phyloP scores from a whole-genome alignment of 805 yeast genomes.

The Candida pini region DNA sequence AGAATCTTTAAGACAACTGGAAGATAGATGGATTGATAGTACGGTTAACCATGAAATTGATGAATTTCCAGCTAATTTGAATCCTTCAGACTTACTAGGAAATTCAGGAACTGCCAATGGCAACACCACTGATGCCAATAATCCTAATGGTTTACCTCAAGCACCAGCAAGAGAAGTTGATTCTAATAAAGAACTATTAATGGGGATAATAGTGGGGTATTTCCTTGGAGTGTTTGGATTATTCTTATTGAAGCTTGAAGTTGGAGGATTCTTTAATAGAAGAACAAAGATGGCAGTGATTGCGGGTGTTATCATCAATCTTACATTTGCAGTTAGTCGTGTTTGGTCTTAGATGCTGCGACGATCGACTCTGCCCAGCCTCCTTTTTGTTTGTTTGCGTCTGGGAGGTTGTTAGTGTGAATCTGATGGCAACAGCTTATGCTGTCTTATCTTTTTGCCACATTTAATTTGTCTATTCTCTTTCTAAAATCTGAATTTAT shows the following conservation, averaged over 20 bases:
- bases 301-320: constrained; percentile 65
- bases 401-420: too few species aligned
- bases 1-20: constrained; percentile 58
- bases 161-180: constrained; percentile 26
- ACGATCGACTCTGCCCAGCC: too few species aligned
- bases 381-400: too few species aligned
- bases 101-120: constrained; percentile 1
- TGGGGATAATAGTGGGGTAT: constrained; percentile 71
- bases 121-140: constrained; percentile 3
- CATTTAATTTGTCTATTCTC: too few species aligned
- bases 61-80: constrained; percentile 34
- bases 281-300: constrained; percentile 63
- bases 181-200: constrained; percentile 56
- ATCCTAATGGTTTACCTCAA: constrained; percentile 17
- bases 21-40: constrained; percentile 85
- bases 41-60: constrained; percentile 53
- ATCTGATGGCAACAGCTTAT: too few species aligned
- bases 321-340: constrained; percentile 58
- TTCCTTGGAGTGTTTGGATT: constrained; percentile 69
- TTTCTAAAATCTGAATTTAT: too few species aligned
- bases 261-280: constrained; percentile 50
- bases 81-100: constrained; percentile 2
- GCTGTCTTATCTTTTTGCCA: too few species aligned
- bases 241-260: constrained; percentile 53
- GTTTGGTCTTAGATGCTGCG: constrained; percentile 33